Evolutionary conservation across 169 alveolate species (phyloP), one percentile per base, ranked within the genome.

Genomic region (Eimeria praecox): DNA sequence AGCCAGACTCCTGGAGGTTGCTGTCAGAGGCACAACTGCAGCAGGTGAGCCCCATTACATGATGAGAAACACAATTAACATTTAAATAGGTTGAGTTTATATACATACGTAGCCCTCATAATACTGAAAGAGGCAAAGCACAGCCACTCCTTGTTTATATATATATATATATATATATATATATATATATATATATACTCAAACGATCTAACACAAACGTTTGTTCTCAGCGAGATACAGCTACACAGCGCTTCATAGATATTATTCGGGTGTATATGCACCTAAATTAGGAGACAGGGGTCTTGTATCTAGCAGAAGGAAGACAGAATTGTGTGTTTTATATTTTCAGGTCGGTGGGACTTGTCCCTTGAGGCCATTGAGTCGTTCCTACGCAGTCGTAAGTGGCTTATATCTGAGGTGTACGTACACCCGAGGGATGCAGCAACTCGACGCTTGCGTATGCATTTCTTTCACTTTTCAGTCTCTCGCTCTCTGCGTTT

Each of bases 261-360:
- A n/a, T 64, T 64, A 5, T 24, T 9, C 33, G 24, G 56, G 56
- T 49, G 56, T 49, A 49, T 64, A 5, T 64, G 18, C 38, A n/a
- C 33, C 33, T 64, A 24, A 9, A 64, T n/a, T 4, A 18, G 8
- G 27, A 24, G 33, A 16, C 75, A n/a, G n/a, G n/a, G n/a, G n/a
- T n/a, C n/a, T n/a, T 30, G 77, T 1, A 3, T 2, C 8, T 1
- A 77, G 62, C 9, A 59, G 59, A 35, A 38, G 24, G 30, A 69
- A 27, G 14, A 64, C 9, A 27, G 18, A 30, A 9, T 64, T 22
- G 12, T 64, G 18, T 38, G 46, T 30, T 44, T 35, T 33, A 16
- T 82, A n/a, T 38, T 22, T 73, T 40, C 88, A 82, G 90, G 90
- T 24, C 90, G 90, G 6, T 82, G 90, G 90, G 73, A 82, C 22